Percentiles rank a stretch among this genome's conserved stretches.
Conservation (phyloP, 2,329 filamentous ascomycete genomes). For the Penicillium sp. region DNA sequence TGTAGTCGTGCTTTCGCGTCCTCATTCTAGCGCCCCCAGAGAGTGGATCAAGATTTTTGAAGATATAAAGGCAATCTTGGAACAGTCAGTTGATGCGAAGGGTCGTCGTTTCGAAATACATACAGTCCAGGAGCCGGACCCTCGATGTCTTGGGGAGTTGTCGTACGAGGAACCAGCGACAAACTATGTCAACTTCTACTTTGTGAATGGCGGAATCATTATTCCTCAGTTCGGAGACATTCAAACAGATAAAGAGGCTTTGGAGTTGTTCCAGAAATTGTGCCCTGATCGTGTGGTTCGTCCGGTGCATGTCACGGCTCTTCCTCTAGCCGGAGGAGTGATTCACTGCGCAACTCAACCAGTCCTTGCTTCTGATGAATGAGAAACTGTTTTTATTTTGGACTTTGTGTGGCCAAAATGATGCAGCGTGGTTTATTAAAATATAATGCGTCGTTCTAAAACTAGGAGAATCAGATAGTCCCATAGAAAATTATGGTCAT, state of each 20-base stretch:
- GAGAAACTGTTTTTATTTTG: background rate
- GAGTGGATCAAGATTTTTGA: conserved; percentile 21
- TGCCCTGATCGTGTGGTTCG: conserved; percentile 24
- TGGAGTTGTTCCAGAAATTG: conserved; percentile 22
- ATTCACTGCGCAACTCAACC: conserved; percentile 34
- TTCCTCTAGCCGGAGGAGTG: conserved; percentile 30
- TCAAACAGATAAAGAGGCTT: conserved; percentile 18
- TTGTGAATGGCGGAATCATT: conserved; percentile 33
- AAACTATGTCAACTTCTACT: conserved; percentile 33
- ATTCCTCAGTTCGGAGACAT: conserved; percentile 30
- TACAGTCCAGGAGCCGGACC: conserved; percentile 26
- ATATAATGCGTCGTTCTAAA: too few species aligned
- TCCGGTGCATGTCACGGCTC: conserved; percentile 22
- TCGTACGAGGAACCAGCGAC: conserved; percentile 22
- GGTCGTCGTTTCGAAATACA: conserved; percentile 25
- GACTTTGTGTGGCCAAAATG: background rate
- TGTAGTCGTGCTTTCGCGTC: conserved; percentile 28
- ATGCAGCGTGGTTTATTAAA: too few species aligned
- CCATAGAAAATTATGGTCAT: too few species aligned
- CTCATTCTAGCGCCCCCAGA: conserved; percentile 15
- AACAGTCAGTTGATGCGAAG: conserved; percentile 19
- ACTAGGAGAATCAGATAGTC: too few species aligned
- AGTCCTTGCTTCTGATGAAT: background rate
- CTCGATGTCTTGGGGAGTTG: conserved; percentile 2
- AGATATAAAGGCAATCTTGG: conserved; percentile 21